A percentile compares a stretch with the other conserved stretches of the same genome.
Evolutionary conservation across 306 rosid species (phyloP).

Genomic region (Glycine latifolia): DNA sequence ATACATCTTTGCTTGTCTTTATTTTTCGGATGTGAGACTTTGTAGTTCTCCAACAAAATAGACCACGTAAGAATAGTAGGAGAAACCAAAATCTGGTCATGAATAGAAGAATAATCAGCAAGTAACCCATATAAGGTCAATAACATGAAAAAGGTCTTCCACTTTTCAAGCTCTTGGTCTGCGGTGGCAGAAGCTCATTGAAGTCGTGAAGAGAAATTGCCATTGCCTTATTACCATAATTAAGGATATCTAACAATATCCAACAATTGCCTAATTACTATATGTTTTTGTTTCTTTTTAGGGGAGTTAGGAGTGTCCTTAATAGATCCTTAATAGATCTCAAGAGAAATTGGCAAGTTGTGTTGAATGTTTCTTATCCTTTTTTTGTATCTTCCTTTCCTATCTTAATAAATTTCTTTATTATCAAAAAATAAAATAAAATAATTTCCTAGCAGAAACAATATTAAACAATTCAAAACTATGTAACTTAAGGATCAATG

Average conservation of each 20-base stretch:
- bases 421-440: background rate
- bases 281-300: background rate
- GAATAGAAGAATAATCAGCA: too few species aligned
- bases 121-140: too few species aligned
- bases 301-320: background rate
- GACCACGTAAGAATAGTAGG: too few species aligned
- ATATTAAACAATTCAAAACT: conserved; percentile 12
- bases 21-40: too few species aligned
- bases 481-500: conserved; percentile 29
- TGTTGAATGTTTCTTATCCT: background rate
- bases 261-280: background rate
- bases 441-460: conserved; percentile 25
- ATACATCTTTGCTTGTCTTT: background rate
- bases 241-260: background rate
- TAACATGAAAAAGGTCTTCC: too few species aligned
- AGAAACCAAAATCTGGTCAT: too few species aligned
- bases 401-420: background rate
- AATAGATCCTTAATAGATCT: too few species aligned
- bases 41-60: too few species aligned
- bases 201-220: too few species aligned
- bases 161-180: too few species aligned
- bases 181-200: too few species aligned
- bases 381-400: background rate
- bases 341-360: background rate
- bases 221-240: background rate